Evolutionary conservation across 1,284 basidiomycete genomes (phyloP).

Genomic region (Flammula alnicola): DNA sequence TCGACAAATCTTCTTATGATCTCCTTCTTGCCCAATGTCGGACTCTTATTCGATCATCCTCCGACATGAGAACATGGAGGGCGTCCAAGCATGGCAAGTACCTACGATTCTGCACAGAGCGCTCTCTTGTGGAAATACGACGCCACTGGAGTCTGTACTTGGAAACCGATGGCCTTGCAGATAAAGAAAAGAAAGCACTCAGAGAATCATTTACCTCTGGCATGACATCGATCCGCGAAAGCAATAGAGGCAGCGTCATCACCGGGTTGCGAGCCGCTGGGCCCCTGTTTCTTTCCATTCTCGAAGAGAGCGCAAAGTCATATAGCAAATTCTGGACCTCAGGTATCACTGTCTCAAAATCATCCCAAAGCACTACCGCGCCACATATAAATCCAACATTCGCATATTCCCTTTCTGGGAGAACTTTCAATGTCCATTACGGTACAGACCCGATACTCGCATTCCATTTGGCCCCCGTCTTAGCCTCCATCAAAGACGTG

Average conservation of each 20-base stretch:
- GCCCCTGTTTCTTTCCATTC: constrained; percentile 35
- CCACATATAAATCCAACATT: constrained; percentile 53
- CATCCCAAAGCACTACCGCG: constrained; percentile 27
- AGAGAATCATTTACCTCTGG: constrained; percentile 16
- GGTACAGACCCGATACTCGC: constrained; percentile 47
- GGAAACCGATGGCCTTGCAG: constrained; percentile 19
- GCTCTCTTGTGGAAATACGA: constrained; percentile 47
- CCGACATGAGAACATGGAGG: constrained; percentile 47
- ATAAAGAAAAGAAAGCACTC: constrained; percentile 16
- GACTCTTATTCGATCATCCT: constrained; percentile 43
- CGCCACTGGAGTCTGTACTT: constrained; percentile 48
- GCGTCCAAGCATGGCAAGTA: constrained; percentile 43
- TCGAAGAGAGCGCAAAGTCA: constrained; percentile 11
- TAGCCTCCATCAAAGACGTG: constrained; percentile 29
- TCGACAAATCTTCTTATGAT: constrained; percentile 46
- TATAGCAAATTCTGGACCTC: constrained; percentile 48
- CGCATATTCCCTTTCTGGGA: constrained; percentile 32
- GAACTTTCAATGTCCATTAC: constrained; percentile 51
- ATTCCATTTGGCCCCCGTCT: constrained; percentile 51
- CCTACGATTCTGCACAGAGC: constrained; percentile 25
- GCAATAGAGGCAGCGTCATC: background rate
- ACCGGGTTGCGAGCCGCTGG: constrained; percentile 38
- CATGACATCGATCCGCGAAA: constrained; percentile 19
- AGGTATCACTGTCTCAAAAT: constrained; percentile 43
- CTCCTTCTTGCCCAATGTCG: constrained; percentile 49